Evolutionary conservation across 2,329 filamentous ascomycete genomes (phyloP), one percentile per base, ranked within the genome.

Genomic region (Hypoxylon rubiginosum): DNA sequence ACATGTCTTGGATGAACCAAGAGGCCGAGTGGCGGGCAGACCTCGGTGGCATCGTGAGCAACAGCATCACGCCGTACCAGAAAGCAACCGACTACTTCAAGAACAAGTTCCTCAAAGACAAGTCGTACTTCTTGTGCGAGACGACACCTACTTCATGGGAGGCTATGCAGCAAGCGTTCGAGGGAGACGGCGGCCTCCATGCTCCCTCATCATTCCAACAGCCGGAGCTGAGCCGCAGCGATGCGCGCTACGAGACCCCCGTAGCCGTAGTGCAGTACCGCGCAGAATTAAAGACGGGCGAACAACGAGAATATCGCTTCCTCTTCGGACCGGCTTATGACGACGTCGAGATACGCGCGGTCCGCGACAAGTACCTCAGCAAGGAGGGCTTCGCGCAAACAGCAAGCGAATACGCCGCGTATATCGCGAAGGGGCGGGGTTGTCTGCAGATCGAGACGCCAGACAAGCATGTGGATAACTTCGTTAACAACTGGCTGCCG

Each of bases 1-100:
- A 86, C 76, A 87, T 86, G 84, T 87, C 85, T 13, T 88, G 85
- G 85, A 88, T 88, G 85, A 88, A 86, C 73, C 86, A 87, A 73
- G 84, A 84, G 32, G 85, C 82, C 36, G 82, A 85, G 67, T 87
- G 84, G 79, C 79, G 82, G 21, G 59, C 76, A 5, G 82, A 85
- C 9, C 78, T 86, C 19, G 78, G 79, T 21, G 85, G 83, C 24
- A 78, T 88, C 11, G 80, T 88, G 10, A 84, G 79, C 24, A 86
- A 79, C 74, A 82, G 82, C 71, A 82, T 86, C 64, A 86, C 85
- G 0, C 86, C 85, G 0, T 88, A 88, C 70, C 86, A 88, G 63
- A 87, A 86, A 71, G 82, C 84, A 0, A 79, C 81, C 64, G 85
- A 88, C 61, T 88, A 86, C 72, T 85, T 82, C 67, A 87, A 87